Base-by-base conservation (phyloP, 306 rosid species). In the Elaeagnus macrophylla region DNA sequence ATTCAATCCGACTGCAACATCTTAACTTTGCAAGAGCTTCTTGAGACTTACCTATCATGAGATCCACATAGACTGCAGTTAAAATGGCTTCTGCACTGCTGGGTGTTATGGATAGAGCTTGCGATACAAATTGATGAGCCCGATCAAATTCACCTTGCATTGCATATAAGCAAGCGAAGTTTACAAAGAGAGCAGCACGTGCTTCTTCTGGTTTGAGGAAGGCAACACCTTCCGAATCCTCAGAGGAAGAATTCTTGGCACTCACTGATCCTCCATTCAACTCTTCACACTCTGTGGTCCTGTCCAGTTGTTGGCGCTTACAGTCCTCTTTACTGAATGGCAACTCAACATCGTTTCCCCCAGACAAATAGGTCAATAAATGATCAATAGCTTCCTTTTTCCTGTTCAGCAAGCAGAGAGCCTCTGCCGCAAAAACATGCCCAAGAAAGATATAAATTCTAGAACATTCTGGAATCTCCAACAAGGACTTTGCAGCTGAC, bases 141-240 rank as follows among this genome's bases (percentile, higher is more conserved):
- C 76, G 80, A 70, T 82, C 85, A 37, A 80, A 59, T 37, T 93
- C 88, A 18, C 96, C 96, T 79, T 82, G 90, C 79, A 82, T 68
- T 0, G 96, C 96, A 7, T 76, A 79, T 62, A 83, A 62, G 32
- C 67, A 77, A 32, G 99, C 96, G 66, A 93, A 93, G 64, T 93
- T 93, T 70, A 81, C 76, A 51, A 73, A 88, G 59, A 93, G 75
- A 49, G 81, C 65, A 36, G 84, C 89, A 5, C 56, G 87, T 9
- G 96, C 99, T 57, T 88, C 96, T 77, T 84, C 99, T 18, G 99
- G 99, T 66, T 83, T 84, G 66, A 87, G 82, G 78, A 84, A 82
- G 59, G 48, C 75, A 37, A 74, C 49, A 50, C 74, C 71, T 66
- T 70, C 77, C 0, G 72, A 16, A 14, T 70, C 76, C 53, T 84